Evolutionary conservation across 2,329 filamentous ascomycete genomes (phyloP), one percentile per base, ranked within the genome.

Genomic region (Macrophomina pseudophaseolina): DNA sequence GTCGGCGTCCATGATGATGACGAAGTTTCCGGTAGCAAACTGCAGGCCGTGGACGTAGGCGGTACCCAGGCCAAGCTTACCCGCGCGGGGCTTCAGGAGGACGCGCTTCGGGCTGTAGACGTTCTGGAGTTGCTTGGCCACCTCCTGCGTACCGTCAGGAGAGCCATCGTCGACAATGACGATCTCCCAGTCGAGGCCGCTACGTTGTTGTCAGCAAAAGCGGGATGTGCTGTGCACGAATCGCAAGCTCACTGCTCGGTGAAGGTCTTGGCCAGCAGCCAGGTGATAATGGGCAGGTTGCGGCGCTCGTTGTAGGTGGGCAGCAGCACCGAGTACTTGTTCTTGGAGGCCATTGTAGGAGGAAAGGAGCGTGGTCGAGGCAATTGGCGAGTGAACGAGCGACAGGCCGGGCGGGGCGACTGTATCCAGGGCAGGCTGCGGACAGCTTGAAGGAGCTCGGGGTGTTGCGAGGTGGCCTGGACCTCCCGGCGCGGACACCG

Each of bases 1-100:
- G 83, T 99, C 95, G 81, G 96, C 95, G 84, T 99, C 95, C 95
- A 99, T 99, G 86, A 99, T 99, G 85, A 99, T 92, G 78, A 99
- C 92, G 77, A 89, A 98, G 86, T 96, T 97, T 74, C 95, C 95
- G 28, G 89, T 93, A 30, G 87, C 91, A 78, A 91, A 98, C 79
- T 97, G 88, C 68, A 99, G 86, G 63, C 94, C 94, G 81, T 97
- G 94, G 46, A 97, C 92, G 82, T 98, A 98, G 58, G 94, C 94
- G 2, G 94, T 97, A 72, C 94, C 94, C 59, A 98, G 90, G n/a
- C 94, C 94, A 46, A 97, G 91, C 83, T 98, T 99, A 77, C 96
- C 96, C 49, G 92, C 87, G 75, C 96, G 94, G 30, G 93, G 87
- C 82, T 95, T 91, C 71, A 99, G 90, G 72, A 91, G 77, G 77